Base-by-base conservation (phyloP, 129 eudicot species). In the Helianthus tuberosus region DNA sequence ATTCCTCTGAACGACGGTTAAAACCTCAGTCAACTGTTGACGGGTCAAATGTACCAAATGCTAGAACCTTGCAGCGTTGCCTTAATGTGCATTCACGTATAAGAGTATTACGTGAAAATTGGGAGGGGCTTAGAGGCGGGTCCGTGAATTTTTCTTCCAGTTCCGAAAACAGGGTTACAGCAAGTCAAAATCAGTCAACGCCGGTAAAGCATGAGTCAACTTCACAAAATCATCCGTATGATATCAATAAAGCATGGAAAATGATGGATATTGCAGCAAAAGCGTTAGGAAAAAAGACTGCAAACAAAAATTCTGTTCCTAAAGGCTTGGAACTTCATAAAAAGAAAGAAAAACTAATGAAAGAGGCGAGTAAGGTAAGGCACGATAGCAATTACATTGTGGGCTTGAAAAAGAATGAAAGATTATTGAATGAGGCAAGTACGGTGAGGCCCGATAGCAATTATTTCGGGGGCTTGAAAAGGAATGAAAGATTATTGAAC, bases 221-320 rank as follows among this genome's bases (percentile, higher is more conserved):
- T 25, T 75, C 68, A 32, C 60, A 43, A 44, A 73, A 71, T 32
- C 43, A 75, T 49, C 36, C 67, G 3, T 66, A 62, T 38, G 80
- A 87, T 76, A 80, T 81, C 53, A 77, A 82, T 43, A 93, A 76
- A 83, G 98, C 98, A 35, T 93, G 98, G 98, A 89, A 82, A 71
- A 83, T 87, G 90, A 65, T 93, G 92, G 79, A 83, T 82, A 72
- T 79, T 47, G 83, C 78, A 38, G 95, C 98, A 35, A 93, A 72
- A 76, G 77, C 92, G 59, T 17, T 80, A 55, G 86, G 78, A 69
- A 76, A 68, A 63, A 68, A 53, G 59, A 2, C 60, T 67, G 81
- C 48, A 36, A 51, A 64, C 13, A 65, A 74, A 52, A 72, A 17
- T 49, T 67, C 39, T 41, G 71, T 48, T 20, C 50, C 9, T 20